Evolutionary conservation across 2,329 filamentous ascomycete genomes (phyloP), one percentile per base, ranked within the genome.

Genomic region (Sporothrix curviconia): DNA sequence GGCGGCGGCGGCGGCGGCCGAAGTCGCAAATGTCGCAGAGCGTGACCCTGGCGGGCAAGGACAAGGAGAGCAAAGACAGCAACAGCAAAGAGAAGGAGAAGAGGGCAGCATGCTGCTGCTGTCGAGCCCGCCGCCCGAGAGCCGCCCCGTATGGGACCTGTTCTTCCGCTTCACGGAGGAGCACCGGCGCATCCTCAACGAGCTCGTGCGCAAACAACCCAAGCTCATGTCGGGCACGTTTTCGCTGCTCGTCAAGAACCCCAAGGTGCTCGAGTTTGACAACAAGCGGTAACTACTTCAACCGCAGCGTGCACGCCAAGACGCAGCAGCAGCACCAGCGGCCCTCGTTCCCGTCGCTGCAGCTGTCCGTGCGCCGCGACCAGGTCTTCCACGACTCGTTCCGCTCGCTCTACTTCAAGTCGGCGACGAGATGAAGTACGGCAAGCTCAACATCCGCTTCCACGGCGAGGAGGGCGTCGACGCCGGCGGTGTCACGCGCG

Each of bases 251-350:
- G 94, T 97, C 62, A 96, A 96, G 78, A 99, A 99, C 68, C 95
- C 94, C 25, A 99, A 97, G 79, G 95, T 99, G 3, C 78, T 99
- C 12, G 94, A 99, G 69, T 99, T 99, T 67, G 94, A 99, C 75
- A 99, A 99, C 77, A 99, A 99, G 78, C 91, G 94, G n/a, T 66
- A 97, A 95, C 74, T 99, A 95, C 79, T 99, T 99, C 78, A 96
- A 85, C 69, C 88, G 94, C 60, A 92, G 90, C 67, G 86, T 99
- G 11, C 94, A 99, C 71, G 74, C 76, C 40, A 76, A 79, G 59
- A 83, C 82, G 46, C 83, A 88, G 52, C 17, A 30, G 11, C 52
- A 50, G n/a, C 52, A 42, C 9, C 82, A 82, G 59, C 85, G 91
- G 43, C 84, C 89, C 54, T 79, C 86, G 7, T 82, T 78, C 66